Evolutionary conservation across 78 protist genomes (phyloP), one percentile per base, ranked within the genome.

Genomic region (Dictyostelium citrinum): DNA sequence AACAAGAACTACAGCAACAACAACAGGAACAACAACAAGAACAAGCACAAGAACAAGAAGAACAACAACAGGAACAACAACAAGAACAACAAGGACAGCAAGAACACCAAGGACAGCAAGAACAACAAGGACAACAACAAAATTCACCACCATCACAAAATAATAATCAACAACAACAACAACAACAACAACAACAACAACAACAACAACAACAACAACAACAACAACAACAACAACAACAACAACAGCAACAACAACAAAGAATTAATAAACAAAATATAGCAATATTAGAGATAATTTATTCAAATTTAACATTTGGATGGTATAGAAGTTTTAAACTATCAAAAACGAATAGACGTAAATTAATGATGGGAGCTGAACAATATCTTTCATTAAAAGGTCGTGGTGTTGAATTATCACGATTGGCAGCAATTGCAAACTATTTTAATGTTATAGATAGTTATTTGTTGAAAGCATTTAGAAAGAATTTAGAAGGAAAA

Each of bases 371-470:
- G 39, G n/a, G 10, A 24, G 2, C 39, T 6, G 39, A 27, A 12
- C 16, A 27, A 70, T 70, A 70, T 33, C 5, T 80, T 0, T 16
- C 20, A 55, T n/a, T 80, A 12, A 22, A 58, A 51, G 77, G 67
- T n/a, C 29, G 58, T 8, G 68, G 67, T n/a, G 31, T 14, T n/a
- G 16, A 39, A 41, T 31, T 88, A 20, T 49, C 35, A 31, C 27
- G 24, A 49, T 9, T 76, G 27, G 39, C 67, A 1, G 20, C 51
- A 10, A 1, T 43, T 0, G 84, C 93, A 43, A 39, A 88, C 4
- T 88, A 76, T 35, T 88, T 79, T 67, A 67, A 64, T 24, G 22
- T 88, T 8, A 41, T 78, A 9, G 85, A 67, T 67, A 55, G 80
- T 10, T 68, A 60, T 55, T 49, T 88, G 22, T 20, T 88, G 1